Conservation (phyloP, 1,284 basidiomycete genomes). For the Ceratobasidium sp. region DNA sequence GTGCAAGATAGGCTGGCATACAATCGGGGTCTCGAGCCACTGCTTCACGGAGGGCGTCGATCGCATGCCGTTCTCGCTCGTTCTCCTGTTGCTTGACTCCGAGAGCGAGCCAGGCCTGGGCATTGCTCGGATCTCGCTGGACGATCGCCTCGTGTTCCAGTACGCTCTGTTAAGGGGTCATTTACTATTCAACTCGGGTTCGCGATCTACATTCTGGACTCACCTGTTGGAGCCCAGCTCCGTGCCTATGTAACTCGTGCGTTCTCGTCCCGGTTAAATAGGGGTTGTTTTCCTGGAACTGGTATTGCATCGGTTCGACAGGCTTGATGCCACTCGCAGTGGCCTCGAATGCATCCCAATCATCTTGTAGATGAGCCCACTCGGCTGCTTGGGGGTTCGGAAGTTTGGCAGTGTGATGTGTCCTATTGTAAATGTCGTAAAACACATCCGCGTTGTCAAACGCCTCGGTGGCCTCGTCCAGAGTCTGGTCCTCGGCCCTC, state of each 20-base stretch:
- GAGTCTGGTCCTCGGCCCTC: constrained; percentile 45
- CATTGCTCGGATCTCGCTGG: constrained; percentile 76
- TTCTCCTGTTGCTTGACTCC: constrained; percentile 99
- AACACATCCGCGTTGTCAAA: constrained; percentile 34
- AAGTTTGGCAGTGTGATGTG: constrained; percentile 42
- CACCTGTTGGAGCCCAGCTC: constrained; percentile 38
- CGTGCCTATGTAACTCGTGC: constrained; percentile 60
- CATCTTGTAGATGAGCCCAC: constrained; percentile 74
- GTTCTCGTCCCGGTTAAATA: constrained; percentile 69
- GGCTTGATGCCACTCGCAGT: constrained; percentile 67
- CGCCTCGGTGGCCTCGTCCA: constrained; percentile 39
- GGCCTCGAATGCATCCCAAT: constrained; percentile 86
- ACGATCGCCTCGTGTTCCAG: constrained; percentile 91
- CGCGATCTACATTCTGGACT: neutral
- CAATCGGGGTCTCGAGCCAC: constrained; percentile 80
- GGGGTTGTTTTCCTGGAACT: constrained; percentile 84
- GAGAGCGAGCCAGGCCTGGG: constrained; percentile 86
- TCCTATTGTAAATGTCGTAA: constrained; percentile 33
- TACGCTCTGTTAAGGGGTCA: constrained; percentile 65
- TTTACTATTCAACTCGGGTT: neutral
- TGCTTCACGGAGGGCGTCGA: constrained; percentile 84
- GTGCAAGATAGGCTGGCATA: constrained; percentile 86
- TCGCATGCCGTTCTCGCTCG: constrained; percentile 91
- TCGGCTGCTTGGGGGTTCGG: constrained; percentile 51
- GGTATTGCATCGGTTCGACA: constrained; percentile 60